A percentile compares a stretch with the other conserved stretches of the same genome.
Evolutionary conservation across 129 eudicot genomes (phyloP).

Genomic region (Glebionis coronaria): DNA sequence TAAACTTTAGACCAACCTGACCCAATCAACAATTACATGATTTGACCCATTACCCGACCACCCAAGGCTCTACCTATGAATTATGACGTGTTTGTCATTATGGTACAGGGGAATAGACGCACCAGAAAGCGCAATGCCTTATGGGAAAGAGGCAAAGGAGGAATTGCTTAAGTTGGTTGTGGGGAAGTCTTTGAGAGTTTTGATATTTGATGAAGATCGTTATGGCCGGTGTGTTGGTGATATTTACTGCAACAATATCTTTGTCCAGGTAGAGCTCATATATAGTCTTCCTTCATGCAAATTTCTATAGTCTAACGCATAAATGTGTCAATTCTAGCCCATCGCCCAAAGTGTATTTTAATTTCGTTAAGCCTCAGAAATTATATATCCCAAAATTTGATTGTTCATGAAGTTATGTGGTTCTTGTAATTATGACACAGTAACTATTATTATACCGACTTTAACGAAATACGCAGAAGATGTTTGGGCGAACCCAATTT

Average conservation of each 20-base stretch:
- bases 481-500: not conserved
- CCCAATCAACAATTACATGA: too few species aligned
- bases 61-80: too few species aligned
- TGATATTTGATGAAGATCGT: conserved; percentile 67
- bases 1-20: too few species aligned
- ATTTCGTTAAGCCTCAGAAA: not conserved
- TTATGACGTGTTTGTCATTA: not conserved
- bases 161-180: conserved; percentile 58
- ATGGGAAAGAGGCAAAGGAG: conserved; percentile 86
- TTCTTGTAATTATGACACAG: not conserved
- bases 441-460: not conserved
- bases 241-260: conserved; percentile 76
- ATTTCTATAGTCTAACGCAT: too few species aligned
- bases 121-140: conserved; percentile 95
- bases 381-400: not conserved
- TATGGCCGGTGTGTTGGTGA: conserved; percentile 90
- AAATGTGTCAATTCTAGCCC: not conserved
- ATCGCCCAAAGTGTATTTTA: not conserved
- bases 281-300: not conserved
- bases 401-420: not conserved
- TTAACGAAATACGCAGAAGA: not conserved
- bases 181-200: conserved; percentile 58
- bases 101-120: conserved; percentile 86
- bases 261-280: conserved; percentile 70
- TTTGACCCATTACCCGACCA: too few species aligned